Conservation (phyloP, 164 flowering plant genomes). For the Magnolia officinalis region DNA sequence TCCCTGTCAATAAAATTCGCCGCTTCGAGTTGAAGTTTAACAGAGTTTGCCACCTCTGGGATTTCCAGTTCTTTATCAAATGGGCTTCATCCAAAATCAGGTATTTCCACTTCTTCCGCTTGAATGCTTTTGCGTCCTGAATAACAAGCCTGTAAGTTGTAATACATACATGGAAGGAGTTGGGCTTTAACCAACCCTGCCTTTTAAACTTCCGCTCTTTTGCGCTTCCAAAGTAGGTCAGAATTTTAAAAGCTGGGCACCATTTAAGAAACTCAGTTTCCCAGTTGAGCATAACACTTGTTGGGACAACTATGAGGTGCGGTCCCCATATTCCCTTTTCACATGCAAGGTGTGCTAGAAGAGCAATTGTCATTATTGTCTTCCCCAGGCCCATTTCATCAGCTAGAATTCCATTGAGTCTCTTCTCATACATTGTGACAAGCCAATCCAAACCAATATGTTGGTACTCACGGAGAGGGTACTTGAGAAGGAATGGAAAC, state of each 20-base stretch:
- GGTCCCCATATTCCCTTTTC: constrained; percentile 99
- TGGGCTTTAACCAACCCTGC: constrained; percentile 98
- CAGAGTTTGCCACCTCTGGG: constrained; percentile 99
- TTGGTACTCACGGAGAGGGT: constrained; percentile 93
- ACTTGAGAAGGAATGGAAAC: constrained; percentile 88
- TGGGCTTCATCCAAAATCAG: constrained; percentile 97
- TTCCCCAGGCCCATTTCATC: constrained; percentile 99
- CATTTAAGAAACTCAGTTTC: constrained; percentile 98
- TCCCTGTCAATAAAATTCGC: constrained; percentile 90
- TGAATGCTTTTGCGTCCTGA: constrained; percentile 92
- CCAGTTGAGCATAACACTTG: constrained; percentile 99
- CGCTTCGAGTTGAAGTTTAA: constrained; percentile 92
- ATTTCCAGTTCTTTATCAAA: constrained; percentile 97
- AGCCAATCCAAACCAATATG: constrained; percentile 99
- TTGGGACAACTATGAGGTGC: constrained; percentile 96
- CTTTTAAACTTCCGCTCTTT: constrained; percentile 88
- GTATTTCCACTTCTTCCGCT: constrained; percentile 98
- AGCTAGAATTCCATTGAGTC: constrained; percentile 94
- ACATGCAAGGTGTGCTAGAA: constrained; percentile 95
- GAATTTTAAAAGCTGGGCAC: constrained; percentile 98
- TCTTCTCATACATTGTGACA: constrained; percentile 96
- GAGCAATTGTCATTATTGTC: constrained; percentile 96
- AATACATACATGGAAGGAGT: constrained; percentile 91
- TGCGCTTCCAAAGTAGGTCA: constrained; percentile 97
- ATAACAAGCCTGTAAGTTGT: constrained; percentile 95